phyloP scores from a whole-genome alignment of 2,329 filamentous ascomycete species.

The Phialemonium atrogriseum region DNA sequence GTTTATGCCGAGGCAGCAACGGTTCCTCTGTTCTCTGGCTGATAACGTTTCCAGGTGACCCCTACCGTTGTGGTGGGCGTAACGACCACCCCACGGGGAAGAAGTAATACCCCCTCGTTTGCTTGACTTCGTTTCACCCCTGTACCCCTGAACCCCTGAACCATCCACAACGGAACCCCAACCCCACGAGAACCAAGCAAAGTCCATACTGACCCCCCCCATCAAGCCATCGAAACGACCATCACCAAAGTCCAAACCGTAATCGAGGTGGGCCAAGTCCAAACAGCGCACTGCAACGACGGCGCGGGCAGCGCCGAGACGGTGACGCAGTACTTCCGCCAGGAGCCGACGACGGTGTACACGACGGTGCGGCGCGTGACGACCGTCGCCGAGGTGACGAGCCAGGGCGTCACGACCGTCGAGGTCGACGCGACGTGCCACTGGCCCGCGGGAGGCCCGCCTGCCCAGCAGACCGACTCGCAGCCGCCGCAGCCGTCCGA shows the following conservation, averaged over 20 bases:
- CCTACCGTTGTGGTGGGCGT: constrained; percentile 14
- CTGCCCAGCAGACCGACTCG: constrained; percentile 3
- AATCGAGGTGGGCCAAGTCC: constrained; percentile 6
- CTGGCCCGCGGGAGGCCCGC: constrained; percentile 7
- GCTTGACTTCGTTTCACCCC: no score
- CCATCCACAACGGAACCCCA: neutral
- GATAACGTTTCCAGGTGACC: constrained; percentile 3
- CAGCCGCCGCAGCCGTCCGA: constrained; percentile 3
- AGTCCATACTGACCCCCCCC: neutral
- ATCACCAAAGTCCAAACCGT: constrained; percentile 6
- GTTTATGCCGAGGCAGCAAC: neutral
- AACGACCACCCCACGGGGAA: constrained; percentile 7
- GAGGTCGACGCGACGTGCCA: constrained; percentile 10
- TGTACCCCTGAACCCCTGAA: no score
- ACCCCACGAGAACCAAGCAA: neutral
- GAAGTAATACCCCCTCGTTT: constrained; percentile 5
- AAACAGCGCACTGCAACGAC: constrained; percentile 8
- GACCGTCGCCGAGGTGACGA: constrained; percentile 9
- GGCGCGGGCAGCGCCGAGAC: constrained; percentile 7
- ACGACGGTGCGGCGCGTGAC: constrained; percentile 7
- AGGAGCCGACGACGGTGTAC: constrained; percentile 7
- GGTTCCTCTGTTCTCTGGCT: neutral
- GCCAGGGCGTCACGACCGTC: constrained; percentile 10
- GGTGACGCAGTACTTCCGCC: constrained; percentile 9
- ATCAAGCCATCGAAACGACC: constrained; percentile 6